Evolutionary conservation across 1,284 basidiomycete species (phyloP), one percentile per base, ranked within the genome.

Genomic region (Leucoagaricus sp.): DNA sequence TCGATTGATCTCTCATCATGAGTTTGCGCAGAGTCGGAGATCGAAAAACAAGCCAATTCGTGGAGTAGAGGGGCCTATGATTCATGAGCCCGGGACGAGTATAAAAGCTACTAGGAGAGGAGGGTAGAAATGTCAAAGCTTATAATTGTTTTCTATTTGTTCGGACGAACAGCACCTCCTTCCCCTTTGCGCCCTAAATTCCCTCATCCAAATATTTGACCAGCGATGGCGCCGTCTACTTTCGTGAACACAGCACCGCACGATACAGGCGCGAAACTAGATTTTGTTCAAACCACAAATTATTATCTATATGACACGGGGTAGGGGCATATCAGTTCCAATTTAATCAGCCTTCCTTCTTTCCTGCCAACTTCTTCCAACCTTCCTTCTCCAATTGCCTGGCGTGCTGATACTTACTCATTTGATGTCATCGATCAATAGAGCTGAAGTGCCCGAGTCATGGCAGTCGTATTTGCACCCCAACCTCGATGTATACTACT

Each of bases 401-500:
- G 44, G n/a, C 17, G 33, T 46, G 52, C 44, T 34, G 45, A 40
- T 53, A 53, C 52, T 53, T 38, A 47, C 44, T 47, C 34, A 25
- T 52, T 21, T 40, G 21, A 60, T 54, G 29, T 59, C 55, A 50
- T 52, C 55, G 33, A 50, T 57, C 23, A 57, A 57, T 40, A 57
- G 55, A 51, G 48, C 55, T 33, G 55, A 57, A 45, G 55, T 57
- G 17, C 55, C 55, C 40, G 55, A 57, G 41, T 57, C 59, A 33
- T 76, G 74, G 74, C 62, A 64, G 46, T 65, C 63, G 53, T 67
- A 66, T 54, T 33, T 62, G 42, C 74, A 76, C 56, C 74, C 74
- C n/a, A 75, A 74, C 57, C 70, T 70, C 63, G 73, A 75, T 62
- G 60, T 71, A 45, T 76, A 76, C 60, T 76, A 68, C 63, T 71